These are phyloP conservation scores for Hypoxylon subgilvum DNA, from an alignment of 495 filamentous ascomycete species.

Conservation along the genomic window DNA sequence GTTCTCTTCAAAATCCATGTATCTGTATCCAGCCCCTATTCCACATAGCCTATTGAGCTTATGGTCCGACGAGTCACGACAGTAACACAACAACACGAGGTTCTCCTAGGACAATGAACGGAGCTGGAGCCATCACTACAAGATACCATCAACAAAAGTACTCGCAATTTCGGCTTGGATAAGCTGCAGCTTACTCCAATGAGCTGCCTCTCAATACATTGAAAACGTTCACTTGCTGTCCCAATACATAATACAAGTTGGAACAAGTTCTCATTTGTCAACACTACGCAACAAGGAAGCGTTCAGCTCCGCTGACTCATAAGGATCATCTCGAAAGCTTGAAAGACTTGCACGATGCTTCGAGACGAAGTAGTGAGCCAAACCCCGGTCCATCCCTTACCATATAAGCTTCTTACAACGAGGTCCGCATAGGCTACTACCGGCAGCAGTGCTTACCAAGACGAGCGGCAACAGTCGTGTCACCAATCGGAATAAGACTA, in stretches of 20 bases:
- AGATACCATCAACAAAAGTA: too few species aligned
- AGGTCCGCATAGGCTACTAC: neutral
- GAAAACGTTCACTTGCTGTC: neutral
- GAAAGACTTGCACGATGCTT: too few species aligned
- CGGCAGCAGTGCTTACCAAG: neutral
- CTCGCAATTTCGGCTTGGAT: neutral
- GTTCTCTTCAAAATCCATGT: neutral
- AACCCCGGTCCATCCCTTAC: too few species aligned
- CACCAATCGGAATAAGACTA: neutral
- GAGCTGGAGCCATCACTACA: too few species aligned
- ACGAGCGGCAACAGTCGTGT: neutral
- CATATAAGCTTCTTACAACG: too few species aligned
- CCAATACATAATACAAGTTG: neutral
- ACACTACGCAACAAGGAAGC: neutral
- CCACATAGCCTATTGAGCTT: neutral
- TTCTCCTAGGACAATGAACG: too few species aligned
- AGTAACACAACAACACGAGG: too few species aligned
- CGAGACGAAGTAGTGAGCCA: too few species aligned
- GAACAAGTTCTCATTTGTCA: neutral
- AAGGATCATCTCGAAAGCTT: too few species aligned
- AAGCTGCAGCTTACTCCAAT: neutral
- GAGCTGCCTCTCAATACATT: too few species aligned
- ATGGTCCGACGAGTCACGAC: too few species aligned
- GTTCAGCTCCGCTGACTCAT: neutral
- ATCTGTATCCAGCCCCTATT: neutral